Evolutionary conservation across 345 rosid genomes (phyloP).

Genomic region (Aquilaria sinensis): DNA sequence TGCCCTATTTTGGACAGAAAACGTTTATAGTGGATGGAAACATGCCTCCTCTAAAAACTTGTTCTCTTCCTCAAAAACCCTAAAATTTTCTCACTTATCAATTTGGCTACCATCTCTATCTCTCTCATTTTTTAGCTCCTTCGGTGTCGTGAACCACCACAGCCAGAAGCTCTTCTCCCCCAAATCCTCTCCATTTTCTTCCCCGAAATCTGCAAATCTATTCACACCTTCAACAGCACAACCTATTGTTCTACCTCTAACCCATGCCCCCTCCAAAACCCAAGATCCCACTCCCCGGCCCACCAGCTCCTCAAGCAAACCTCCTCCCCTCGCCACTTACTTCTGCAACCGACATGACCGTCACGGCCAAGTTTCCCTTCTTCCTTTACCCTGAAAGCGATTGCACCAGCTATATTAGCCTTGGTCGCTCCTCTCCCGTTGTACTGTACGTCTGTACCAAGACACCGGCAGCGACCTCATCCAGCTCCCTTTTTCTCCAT

Average conservation of each 20-base stretch:
- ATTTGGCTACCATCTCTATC: too few species aligned
- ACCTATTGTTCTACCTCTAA: slow-evolving; percentile 40
- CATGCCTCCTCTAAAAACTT: too few species aligned
- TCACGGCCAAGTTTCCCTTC: slow-evolving; percentile 58
- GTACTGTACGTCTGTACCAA: slow-evolving; percentile 73
- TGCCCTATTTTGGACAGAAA: too few species aligned
- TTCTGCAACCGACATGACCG: slow-evolving; percentile 47
- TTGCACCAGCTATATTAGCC: slow-evolving; percentile 60
- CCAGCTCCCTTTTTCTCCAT: slow-evolving; percentile 94
- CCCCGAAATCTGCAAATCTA: slow-evolving; percentile 4
- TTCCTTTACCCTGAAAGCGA: slow-evolving; percentile 83
- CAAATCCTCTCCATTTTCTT: too few species aligned
- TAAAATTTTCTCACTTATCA: too few species aligned
- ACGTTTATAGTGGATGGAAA: too few species aligned
- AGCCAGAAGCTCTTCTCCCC: too few species aligned
- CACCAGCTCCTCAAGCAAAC: slow-evolving; percentile 71
- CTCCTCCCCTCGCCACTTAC: slow-evolving; percentile 58
- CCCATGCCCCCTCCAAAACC: slow-evolving; percentile 59
- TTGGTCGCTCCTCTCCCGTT: slow-evolving; percentile 38
- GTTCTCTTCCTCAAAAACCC: too few species aligned
- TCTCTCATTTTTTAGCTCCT: too few species aligned
- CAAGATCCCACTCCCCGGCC: slow-evolving; percentile 39
- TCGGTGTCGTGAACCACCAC: too few species aligned
- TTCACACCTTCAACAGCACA: slow-evolving; percentile 24
- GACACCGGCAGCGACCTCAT: slow-evolving; percentile 97